A percentile compares a stretch with the other conserved stretches of the same genome.
Evolutionary conservation across 768 basidiomycete genomes (phyloP).

Genomic region (Naganishia vaughanmartiniae): DNA sequence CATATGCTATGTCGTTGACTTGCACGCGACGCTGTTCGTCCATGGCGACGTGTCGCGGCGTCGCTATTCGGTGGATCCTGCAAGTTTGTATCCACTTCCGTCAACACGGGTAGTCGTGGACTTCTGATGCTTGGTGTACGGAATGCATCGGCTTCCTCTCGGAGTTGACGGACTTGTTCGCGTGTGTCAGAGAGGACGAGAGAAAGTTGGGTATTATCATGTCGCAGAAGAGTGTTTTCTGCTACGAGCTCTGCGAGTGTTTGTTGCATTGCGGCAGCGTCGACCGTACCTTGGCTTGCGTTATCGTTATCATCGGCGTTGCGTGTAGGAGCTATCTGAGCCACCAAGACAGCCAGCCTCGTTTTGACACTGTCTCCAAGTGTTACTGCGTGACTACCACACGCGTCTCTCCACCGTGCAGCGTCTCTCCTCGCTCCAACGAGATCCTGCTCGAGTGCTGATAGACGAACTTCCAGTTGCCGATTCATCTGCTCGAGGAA

Average conservation of each 20-base stretch:
- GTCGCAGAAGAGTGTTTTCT: constrained; percentile 77
- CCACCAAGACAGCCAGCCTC: background rate
- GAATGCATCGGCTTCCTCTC: constrained; percentile 74
- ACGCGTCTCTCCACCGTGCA: background rate
- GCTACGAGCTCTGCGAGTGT: constrained; percentile 81
- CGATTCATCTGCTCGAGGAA: constrained; percentile 13
- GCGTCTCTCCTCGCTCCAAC: background rate
- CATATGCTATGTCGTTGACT: constrained; percentile 2
- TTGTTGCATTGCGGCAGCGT: constrained; percentile 44
- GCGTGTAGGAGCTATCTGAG: constrained; percentile 23
- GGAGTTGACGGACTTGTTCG: constrained; percentile 68
- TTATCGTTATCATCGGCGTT: background rate
- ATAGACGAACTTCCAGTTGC: background rate
- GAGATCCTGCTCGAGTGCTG: constrained; percentile 9
- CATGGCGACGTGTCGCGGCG: constrained; percentile 28
- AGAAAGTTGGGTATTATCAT: constrained; percentile 76
- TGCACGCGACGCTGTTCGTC: constrained; percentile 42
- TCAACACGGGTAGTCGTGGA: background rate
- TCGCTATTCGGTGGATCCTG: constrained; percentile 32
- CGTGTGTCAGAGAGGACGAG: constrained; percentile 69
- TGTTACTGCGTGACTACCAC: background rate
- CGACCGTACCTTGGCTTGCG: constrained; percentile 4
- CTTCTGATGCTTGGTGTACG: constrained; percentile 52
- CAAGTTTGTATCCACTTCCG: constrained; percentile 13
- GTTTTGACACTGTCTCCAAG: constrained; percentile 3